Conservation (phyloP, 805 yeast genomes). For the Hanseniaspora pseudoguilliermondii region DNA sequence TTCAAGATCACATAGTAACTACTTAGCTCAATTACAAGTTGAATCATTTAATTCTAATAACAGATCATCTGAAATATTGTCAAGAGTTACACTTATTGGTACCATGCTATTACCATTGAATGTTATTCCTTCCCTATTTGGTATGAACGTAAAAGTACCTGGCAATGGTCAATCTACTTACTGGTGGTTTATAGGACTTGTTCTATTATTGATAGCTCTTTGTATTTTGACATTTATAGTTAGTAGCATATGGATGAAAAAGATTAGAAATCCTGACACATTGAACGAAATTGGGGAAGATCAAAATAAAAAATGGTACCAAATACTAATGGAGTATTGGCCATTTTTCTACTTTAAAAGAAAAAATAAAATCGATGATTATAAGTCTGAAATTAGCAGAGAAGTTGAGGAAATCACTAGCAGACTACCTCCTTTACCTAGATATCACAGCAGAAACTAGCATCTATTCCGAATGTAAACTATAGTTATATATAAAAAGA, state of each 20-base stretch:
- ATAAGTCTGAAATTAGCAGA: slow-evolving; percentile 11
- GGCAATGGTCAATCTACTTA: slow-evolving; percentile 37
- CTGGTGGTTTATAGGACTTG: slow-evolving; percentile 59
- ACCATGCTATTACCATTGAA: slow-evolving; percentile 83
- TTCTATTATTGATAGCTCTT: slow-evolving; percentile 38
- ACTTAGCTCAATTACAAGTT: slow-evolving; percentile 86
- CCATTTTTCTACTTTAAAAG: slow-evolving; percentile 21
- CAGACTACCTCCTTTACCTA: slow-evolving; percentile 15
- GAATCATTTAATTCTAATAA: slow-evolving; percentile 79
- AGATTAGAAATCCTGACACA: slow-evolving; percentile 25
- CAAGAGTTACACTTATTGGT: slow-evolving; percentile 82
- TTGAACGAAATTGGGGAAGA: slow-evolving; percentile 25
- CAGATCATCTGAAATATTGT: slow-evolving; percentile 71
- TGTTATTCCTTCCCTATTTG: slow-evolving; percentile 80
- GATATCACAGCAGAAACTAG: slow-evolving; percentile 14
- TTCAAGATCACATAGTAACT: slow-evolving; percentile 81
- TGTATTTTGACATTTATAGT: slow-evolving; percentile 30
- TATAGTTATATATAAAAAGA: neutral
- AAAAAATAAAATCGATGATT: slow-evolving; percentile 15
- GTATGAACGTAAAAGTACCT: slow-evolving; percentile 88
- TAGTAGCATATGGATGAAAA: slow-evolving; percentile 33
- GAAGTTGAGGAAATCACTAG: slow-evolving; percentile 12
- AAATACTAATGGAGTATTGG: slow-evolving; percentile 14
- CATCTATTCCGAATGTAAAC: slow-evolving; percentile 17
- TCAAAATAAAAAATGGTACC: slow-evolving; percentile 3